A percentile compares a stretch with the other conserved stretches of the same genome.
Evolutionary conservation across 2,329 filamentous ascomycete genomes (phyloP).

Genomic region (Penicillium sp.): DNA sequence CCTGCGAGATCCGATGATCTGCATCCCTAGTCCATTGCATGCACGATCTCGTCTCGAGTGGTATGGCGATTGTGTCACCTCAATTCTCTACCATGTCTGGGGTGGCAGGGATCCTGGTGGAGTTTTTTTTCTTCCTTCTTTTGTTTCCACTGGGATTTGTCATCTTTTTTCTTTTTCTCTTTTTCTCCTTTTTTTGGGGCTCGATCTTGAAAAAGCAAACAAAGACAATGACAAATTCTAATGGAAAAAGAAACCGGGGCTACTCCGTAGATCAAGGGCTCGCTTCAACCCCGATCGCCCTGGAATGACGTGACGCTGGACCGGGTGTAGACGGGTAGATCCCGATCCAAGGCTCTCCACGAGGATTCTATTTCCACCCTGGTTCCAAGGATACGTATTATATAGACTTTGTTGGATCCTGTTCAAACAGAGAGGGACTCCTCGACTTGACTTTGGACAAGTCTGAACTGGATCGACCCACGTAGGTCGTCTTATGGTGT

Average conservation of each 20-base stretch:
- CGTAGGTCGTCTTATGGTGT: too few relatives aligned
- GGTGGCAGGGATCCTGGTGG: background rate
- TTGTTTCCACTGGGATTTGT: background rate
- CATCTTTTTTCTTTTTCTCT: background rate
- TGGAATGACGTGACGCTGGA: slow-evolving; percentile 13
- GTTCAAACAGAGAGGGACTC: background rate
- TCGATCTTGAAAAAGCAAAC: background rate
- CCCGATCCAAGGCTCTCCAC: slow-evolving; percentile 12
- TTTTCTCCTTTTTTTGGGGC: background rate
- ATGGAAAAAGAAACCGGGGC: background rate
- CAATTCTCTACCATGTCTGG: background rate
- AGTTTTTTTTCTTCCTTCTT: background rate
- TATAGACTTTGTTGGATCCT: too few relatives aligned
- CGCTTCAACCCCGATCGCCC: slow-evolving; percentile 2
- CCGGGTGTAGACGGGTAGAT: background rate
- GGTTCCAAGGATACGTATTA: background rate
- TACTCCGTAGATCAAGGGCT: background rate
- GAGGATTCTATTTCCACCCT: slow-evolving; percentile 10
- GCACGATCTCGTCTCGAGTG: slow-evolving; percentile 21
- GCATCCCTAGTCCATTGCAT: slow-evolving; percentile 19
- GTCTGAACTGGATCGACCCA: slow-evolving; percentile 2
- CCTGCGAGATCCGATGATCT: slow-evolving; percentile 24
- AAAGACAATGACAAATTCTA: background rate
- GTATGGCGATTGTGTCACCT: slow-evolving; percentile 11
- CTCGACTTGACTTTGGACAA: background rate